phyloP scores from a whole-genome alignment of 2,329 filamentous ascomycete species.

The Neonectria hederae region DNA sequence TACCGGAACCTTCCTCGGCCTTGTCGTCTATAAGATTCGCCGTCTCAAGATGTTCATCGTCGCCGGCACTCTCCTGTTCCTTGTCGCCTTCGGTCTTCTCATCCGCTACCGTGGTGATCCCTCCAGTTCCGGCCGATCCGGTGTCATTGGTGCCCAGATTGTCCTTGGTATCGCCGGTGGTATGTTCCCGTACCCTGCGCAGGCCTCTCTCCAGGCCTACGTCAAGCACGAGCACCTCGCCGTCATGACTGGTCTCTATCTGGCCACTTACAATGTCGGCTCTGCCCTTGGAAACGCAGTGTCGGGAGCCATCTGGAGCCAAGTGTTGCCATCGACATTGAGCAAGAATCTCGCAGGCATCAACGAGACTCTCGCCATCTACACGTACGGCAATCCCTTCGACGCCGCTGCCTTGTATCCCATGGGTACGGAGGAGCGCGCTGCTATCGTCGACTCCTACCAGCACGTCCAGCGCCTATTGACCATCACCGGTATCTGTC shows the following conservation, averaged over 20 bases:
- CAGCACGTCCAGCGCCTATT: constrained; percentile 58
- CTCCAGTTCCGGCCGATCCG: constrained; percentile 55
- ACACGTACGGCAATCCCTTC: constrained; percentile 52
- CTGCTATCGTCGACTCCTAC: constrained; percentile 55
- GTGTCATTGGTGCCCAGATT: constrained; percentile 70
- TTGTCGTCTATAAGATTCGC: constrained; percentile 65
- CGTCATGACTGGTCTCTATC: constrained; percentile 70
- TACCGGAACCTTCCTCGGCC: constrained; percentile 63
- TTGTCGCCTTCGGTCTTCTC: constrained; percentile 72
- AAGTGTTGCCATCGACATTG: constrained; percentile 61
- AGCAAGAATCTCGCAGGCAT: constrained; percentile 45
- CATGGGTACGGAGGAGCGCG: constrained; percentile 55
- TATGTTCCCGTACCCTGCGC: constrained; percentile 64
- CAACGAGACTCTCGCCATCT: constrained; percentile 51
- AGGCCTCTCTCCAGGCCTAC: constrained; percentile 55
- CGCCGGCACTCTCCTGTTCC: constrained; percentile 66
- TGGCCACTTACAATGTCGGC: constrained; percentile 71
- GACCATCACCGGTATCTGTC: constrained; percentile 58
- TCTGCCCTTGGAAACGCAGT: constrained; percentile 68
- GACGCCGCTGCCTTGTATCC: constrained; percentile 47
- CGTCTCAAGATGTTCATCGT: constrained; percentile 73
- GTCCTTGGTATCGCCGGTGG: constrained; percentile 71
- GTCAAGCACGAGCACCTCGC: constrained; percentile 65
- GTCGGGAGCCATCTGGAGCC: constrained; percentile 70
- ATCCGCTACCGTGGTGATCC: constrained; percentile 69